Percentiles rank a stretch among this genome's conserved stretches.
These are phyloP conservation scores for Chamaecyparis obtusa DNA, from an alignment of 75 land plant species.

Conservation along the genomic window DNA sequence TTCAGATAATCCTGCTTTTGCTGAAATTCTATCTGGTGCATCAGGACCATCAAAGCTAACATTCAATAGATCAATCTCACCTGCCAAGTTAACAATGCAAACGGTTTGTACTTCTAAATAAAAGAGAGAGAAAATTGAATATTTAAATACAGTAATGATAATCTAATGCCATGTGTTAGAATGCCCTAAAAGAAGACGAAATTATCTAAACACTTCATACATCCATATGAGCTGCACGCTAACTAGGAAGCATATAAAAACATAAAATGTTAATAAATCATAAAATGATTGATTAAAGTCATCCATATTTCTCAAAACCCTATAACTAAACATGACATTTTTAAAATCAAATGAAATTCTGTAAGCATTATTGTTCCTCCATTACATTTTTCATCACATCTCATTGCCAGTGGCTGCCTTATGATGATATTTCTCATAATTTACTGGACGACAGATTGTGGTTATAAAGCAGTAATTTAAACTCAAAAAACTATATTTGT, in stretches of 20 bases:
- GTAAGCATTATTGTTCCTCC: neutral
- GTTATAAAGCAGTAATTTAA: no score
- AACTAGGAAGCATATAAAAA: neutral
- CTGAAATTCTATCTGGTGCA: constrained; percentile 94
- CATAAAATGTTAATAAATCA: neutral
- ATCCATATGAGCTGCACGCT: neutral
- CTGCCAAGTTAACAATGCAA: constrained; percentile 34
- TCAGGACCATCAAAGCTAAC: constrained; percentile 89
- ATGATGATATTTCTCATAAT: neutral
- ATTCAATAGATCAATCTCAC: constrained; percentile 87
- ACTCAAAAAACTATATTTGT: neutral
- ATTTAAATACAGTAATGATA: neutral
- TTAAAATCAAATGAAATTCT: no score
- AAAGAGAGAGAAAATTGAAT: neutral
- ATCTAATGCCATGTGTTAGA: neutral
- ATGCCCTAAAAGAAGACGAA: neutral
- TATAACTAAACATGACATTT: neutral
- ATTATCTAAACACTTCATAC: neutral
- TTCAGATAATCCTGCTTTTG: constrained; percentile 70
- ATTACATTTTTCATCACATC: neutral
- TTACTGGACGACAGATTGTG: no score
- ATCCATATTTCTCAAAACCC: neutral
- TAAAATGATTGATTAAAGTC: neutral
- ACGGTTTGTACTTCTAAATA: neutral
- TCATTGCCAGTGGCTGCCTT: neutral